Evolutionary conservation across 2,329 filamentous ascomycete genomes (phyloP), one percentile per base, ranked within the genome.

Genomic region (Lachnellula hyalina): DNA sequence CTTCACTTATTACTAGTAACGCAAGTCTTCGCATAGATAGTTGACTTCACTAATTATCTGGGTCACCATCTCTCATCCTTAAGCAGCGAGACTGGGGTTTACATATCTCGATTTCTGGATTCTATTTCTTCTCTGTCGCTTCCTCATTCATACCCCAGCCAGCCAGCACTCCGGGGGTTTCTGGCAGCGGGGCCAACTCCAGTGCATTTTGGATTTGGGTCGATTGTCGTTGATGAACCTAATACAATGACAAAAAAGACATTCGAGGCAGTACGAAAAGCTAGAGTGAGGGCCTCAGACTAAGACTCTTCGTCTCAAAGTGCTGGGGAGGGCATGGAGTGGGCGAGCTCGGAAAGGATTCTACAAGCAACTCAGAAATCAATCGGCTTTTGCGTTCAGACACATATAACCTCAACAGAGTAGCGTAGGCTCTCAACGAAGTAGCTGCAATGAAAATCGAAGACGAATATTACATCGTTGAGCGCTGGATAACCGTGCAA

Each of bases 201-300:
- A 17, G 17, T 40, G 14, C 15, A 40, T n/a, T 87, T 89, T 48
- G 86, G 86, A 0, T 89, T 89, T 56, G 86, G 86, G 0, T 85
- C 81, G 0, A 89, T 89, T 54, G 85, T 89, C 0, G 82, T 89
- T 2, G 85, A 89, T 52, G 83, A 89, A 62, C 80, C 85, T 0
- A n/a, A n/a, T n/a, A 77, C 69, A 3, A 86, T 89, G 60, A 89
- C 85, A 0, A 68, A 82, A 23, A 79, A 87, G 73, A 86, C 89
- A 34, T 86, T 89, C 56, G 76, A 86, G 42, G 86, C 85, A 0
- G 79, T 86, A 17, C 73, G 79, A 58, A 69, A 76, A 55, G 79
- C 84, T 0, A 85, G 86, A 5, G 83, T 87, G 4, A 79, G 86
- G 2, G 86, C 85, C 0, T 70, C 89, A 9, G 83, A 21, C 21